Conservation (phyloP, 352 stramenopile species). For the Globisporangium polare region DNA sequence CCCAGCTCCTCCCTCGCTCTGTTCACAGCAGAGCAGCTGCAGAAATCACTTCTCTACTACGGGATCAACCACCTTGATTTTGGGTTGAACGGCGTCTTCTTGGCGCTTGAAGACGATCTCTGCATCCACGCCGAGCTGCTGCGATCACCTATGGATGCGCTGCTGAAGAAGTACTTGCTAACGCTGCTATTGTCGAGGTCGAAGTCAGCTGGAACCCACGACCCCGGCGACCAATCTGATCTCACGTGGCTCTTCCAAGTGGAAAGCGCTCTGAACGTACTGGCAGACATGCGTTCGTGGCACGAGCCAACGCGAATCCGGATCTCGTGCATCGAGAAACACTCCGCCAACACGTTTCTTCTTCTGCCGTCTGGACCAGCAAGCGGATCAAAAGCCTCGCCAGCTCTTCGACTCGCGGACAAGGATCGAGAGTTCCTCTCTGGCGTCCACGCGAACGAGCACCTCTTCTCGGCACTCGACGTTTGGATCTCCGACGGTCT, state of each 20-base stretch:
- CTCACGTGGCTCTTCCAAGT: constrained; percentile 10
- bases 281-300: constrained; percentile 16
- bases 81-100: constrained; percentile 13
- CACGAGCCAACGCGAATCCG: constrained; percentile 14
- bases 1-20: background rate
- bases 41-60: constrained; percentile 12
- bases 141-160: background rate
- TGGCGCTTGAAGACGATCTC: constrained; percentile 13
- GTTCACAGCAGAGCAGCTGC: constrained; percentile 10
- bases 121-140: background rate
- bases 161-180: constrained; percentile 1
- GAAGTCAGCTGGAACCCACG: background rate
- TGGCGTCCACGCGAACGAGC: constrained; percentile 9
- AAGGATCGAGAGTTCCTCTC: constrained; percentile 17
- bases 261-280: constrained; percentile 14
- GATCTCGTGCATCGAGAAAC: constrained; percentile 12
- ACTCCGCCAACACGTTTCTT: constrained; percentile 7
- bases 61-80: constrained; percentile 11
- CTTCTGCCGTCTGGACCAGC: background rate
- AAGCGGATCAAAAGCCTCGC: background rate
- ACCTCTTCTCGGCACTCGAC: constrained; percentile 3
- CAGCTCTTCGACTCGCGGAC: constrained; percentile 9
- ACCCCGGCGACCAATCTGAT: background rate
- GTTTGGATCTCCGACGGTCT: constrained; percentile 11
- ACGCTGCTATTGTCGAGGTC: background rate